Evolutionary conservation across 2,329 filamentous ascomycete genomes (phyloP).

Genomic region (Trichophyton verrucosum): DNA sequence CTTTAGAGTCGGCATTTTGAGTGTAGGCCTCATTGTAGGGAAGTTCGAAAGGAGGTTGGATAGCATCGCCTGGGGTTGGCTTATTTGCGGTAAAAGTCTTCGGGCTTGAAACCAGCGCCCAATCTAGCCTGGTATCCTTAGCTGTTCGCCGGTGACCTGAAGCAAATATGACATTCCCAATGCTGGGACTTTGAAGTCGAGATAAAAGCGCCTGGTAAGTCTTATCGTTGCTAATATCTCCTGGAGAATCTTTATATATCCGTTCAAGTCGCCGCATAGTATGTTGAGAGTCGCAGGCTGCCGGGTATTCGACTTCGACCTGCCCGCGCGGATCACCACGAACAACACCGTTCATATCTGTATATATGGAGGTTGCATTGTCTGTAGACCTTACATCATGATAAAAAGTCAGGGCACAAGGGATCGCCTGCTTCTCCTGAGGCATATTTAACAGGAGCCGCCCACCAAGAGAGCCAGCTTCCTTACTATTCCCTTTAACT

Average conservation of each 20-base stretch:
- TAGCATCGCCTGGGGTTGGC: not conserved
- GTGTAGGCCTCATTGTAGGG: not conserved
- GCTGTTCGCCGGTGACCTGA: not conserved
- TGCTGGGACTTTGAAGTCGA: not conserved
- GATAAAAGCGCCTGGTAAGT: not conserved
- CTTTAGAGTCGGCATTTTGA: not conserved
- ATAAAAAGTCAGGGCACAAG: not conserved
- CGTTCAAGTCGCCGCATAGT: too few relatives aligned
- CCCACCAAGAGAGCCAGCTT: too few relatives aligned
- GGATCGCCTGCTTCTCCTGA: too few relatives aligned
- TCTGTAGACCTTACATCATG: conserved; percentile 3
- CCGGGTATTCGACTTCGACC: not conserved
- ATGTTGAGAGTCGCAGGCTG: too few relatives aligned
- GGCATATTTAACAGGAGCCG: too few relatives aligned
- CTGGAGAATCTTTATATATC: too few relatives aligned
- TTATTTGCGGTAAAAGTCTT: not conserved
- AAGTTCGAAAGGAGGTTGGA: not conserved
- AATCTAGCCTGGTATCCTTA: not conserved
- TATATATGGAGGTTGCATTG: not conserved
- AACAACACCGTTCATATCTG: not conserved
- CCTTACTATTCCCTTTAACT: too few relatives aligned
- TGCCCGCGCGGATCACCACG: not conserved
- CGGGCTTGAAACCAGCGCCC: not conserved
- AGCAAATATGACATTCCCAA: not conserved
- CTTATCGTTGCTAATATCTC: not conserved